A percentile compares a stretch with the other conserved stretches of the same genome.
These are phyloP conservation scores for Silene vulgaris DNA, from an alignment of 179 eudicot species.

Conservation along the genomic window DNA sequence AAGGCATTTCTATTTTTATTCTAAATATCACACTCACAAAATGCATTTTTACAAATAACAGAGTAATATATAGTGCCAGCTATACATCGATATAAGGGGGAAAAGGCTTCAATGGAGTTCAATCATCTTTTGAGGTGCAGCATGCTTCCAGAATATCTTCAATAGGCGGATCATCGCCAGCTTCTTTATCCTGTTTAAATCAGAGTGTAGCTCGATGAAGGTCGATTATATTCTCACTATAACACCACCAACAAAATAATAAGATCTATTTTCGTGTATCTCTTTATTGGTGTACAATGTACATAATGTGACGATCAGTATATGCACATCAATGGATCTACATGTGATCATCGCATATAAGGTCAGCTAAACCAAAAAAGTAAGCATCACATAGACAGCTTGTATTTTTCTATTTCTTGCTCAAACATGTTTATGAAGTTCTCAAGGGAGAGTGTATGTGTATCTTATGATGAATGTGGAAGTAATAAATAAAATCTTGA, in stretches of 20 bases:
- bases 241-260: not conserved
- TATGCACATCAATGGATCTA: not conserved
- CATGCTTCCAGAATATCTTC: constrained; percentile 73
- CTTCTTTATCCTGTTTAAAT: constrained; percentile 74
- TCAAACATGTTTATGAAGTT: too few relatives aligned
- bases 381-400: not conserved
- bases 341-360: too few relatives aligned
- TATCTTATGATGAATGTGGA: not conserved
- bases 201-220: not conserved
- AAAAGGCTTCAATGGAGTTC: not conserved
- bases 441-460: too few relatives aligned
- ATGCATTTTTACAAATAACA: too few relatives aligned
- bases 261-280: not conserved
- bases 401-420: not conserved
- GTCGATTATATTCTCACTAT: not conserved
- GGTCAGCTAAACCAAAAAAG: too few relatives aligned
- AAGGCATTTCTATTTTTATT: not conserved
- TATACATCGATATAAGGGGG: not conserved
- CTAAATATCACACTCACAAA: not conserved
- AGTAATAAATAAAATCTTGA: not conserved
- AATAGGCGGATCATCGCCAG: constrained; percentile 93
- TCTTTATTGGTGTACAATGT: not conserved
- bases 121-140: constrained; percentile 26
- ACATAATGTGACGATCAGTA: not conserved
- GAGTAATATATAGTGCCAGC: too few relatives aligned